phyloP scores from a whole-genome alignment of 805 yeast genomes.

The Nakazawaea populi region DNA sequence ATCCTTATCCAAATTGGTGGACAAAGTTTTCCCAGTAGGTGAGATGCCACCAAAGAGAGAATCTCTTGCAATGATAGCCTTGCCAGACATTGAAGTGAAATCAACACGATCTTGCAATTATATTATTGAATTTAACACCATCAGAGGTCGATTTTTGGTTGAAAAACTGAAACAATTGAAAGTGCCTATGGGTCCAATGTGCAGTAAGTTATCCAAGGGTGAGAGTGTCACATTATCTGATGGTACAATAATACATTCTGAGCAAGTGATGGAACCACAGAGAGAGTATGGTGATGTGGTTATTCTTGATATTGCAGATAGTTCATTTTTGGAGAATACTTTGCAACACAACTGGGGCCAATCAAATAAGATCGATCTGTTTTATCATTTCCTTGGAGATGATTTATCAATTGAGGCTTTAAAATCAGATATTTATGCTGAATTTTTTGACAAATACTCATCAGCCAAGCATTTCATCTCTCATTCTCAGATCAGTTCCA shows the following conservation, averaged over 20 bases:
- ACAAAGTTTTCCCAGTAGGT: conserved; percentile 50
- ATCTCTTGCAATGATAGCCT: neutral
- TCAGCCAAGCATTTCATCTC: conserved; percentile 59
- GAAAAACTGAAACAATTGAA: conserved; percentile 63
- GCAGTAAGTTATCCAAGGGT: conserved; percentile 56
- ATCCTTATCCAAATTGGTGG: conserved; percentile 25
- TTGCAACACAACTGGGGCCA: conserved; percentile 20
- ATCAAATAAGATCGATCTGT: conserved; percentile 36
- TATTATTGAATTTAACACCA: conserved; percentile 58
- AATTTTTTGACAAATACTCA: conserved; percentile 47
- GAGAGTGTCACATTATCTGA: conserved; percentile 46
- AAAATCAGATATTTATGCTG: conserved; percentile 32
- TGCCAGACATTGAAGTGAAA: conserved; percentile 8
- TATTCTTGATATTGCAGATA: conserved; percentile 68
- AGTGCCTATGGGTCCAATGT: conserved; percentile 59
- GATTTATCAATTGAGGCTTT: conserved; percentile 39
- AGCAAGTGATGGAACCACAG: conserved; percentile 65
- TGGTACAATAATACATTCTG: conserved; percentile 57
- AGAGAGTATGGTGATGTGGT: conserved; percentile 54
- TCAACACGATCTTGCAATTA: conserved; percentile 50
- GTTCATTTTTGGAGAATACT: conserved; percentile 33
- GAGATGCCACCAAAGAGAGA: neutral
- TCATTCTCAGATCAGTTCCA: conserved; percentile 61
- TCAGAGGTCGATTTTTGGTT: conserved; percentile 72
- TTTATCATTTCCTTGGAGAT: conserved; percentile 76